These are phyloP conservation scores for Bruguiera hainesii DNA, from an alignment of 441 rosid species.

Conservation along the genomic window DNA sequence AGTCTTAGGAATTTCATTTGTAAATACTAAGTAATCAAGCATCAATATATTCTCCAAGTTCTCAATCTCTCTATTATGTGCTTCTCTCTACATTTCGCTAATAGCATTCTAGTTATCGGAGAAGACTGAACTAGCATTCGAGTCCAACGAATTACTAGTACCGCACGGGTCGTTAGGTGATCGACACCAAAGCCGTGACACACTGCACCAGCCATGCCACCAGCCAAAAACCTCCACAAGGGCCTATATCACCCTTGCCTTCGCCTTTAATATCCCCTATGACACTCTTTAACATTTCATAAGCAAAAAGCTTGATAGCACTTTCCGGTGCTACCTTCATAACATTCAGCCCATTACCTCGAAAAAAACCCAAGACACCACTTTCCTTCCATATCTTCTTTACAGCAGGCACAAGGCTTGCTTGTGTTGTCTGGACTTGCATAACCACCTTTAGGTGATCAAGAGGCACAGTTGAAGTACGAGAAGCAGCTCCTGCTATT, in stretches of 20 bases:
- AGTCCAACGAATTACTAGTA: too few relatives aligned
- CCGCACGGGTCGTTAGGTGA: too few relatives aligned
- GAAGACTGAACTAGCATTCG: too few relatives aligned
- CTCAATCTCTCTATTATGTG: too few relatives aligned
- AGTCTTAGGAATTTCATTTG: too few relatives aligned
- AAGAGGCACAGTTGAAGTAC: conserved; percentile 92
- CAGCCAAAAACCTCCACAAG: conserved; percentile 74
- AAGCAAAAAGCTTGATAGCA: conserved; percentile 81
- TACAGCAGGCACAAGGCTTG: conserved; percentile 55
- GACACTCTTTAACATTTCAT: conserved; percentile 65
- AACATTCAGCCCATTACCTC: conserved; percentile 93
- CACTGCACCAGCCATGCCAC: conserved; percentile 85
- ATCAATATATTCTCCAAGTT: too few relatives aligned
- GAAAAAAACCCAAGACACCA: conserved; percentile 69
- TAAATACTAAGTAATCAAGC: too few relatives aligned
- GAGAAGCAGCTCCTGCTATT: conserved; percentile 92
- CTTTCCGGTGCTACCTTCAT: conserved; percentile 98
- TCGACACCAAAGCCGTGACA: too few relatives aligned
- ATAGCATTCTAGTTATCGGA: too few relatives aligned
- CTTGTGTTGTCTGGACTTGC: conserved; percentile 76
- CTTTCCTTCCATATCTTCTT: conserved; percentile 74
- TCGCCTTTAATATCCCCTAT: conserved; percentile 50
- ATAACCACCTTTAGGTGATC: conserved; percentile 82
- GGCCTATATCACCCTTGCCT: conserved; percentile 56
- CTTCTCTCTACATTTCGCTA: too few relatives aligned